Percentiles rank a stretch among this genome's conserved stretches.
Evolutionary conservation across 2,329 filamentous ascomycete species (phyloP).

Genomic region (Talaromyces islandicus): DNA sequence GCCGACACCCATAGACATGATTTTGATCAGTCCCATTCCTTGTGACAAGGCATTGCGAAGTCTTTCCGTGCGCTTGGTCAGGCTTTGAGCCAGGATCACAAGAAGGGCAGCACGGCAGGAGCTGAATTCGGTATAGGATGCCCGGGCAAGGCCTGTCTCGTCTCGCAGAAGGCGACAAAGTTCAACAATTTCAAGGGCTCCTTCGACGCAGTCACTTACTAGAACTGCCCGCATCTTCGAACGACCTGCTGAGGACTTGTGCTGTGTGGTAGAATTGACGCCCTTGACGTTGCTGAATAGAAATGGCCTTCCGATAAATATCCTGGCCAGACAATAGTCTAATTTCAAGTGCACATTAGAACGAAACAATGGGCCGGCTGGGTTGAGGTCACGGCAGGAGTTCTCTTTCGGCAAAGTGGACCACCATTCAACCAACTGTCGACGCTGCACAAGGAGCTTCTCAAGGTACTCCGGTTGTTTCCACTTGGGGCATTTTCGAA

Average conservation of each 20-base stretch:
- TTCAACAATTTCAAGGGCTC: constrained; percentile 47
- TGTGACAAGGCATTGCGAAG: constrained; percentile 44
- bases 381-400: constrained; percentile 36
- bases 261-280: constrained; percentile 17
- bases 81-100: constrained; percentile 38
- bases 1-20: constrained; percentile 49
- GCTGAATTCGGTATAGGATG: constrained; percentile 53
- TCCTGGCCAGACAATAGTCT: constrained; percentile 48
- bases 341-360: constrained; percentile 48
- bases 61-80: constrained; percentile 35
- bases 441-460: constrained; percentile 31
- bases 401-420: constrained; percentile 31
- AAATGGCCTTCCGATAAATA: constrained; percentile 51
- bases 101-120: constrained; percentile 50
- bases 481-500: constrained; percentile 33
- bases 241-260: constrained; percentile 23
- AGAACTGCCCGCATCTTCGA: constrained; percentile 34
- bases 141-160: constrained; percentile 49
- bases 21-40: constrained; percentile 47
- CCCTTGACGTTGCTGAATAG: constrained; percentile 39
- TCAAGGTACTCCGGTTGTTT: constrained; percentile 38
- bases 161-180: constrained; percentile 46
- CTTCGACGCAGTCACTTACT: constrained; percentile 49
- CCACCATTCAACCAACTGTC: constrained; percentile 40
- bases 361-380: constrained; percentile 38